Conservation (phyloP, 2,329 filamentous ascomycete genomes). For the Claviceps quebecensis region DNA sequence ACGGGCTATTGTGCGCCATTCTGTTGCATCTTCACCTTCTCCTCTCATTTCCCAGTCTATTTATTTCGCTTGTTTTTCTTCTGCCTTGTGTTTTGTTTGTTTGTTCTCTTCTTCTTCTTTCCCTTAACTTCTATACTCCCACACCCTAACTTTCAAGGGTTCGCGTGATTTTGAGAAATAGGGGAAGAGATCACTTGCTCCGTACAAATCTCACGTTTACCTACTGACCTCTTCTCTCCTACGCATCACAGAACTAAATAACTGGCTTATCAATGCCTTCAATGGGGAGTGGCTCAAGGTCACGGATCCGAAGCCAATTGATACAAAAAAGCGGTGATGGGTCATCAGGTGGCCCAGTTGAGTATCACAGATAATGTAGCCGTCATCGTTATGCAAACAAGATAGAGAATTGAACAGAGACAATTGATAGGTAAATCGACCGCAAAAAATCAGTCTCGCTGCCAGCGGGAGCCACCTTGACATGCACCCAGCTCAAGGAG, state of each 20-base stretch:
- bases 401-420: not conserved
- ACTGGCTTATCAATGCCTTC: slow-evolving; percentile 94
- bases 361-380: not conserved
- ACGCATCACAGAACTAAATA: slow-evolving; percentile 48
- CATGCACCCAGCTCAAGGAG: not conserved
- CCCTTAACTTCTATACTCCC: too few species aligned
- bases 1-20: too few species aligned
- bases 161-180: too few species aligned
- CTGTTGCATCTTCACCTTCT: slow-evolving; percentile 1
- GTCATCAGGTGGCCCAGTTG: not conserved
- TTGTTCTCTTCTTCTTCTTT: not conserved
- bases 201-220: too few species aligned
- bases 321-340: slow-evolving; percentile 9
- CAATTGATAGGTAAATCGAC: too few species aligned
- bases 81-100: not conserved
- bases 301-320: slow-evolving; percentile 32
- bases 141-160: too few species aligned
- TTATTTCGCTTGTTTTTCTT: not conserved
- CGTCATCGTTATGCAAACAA: not conserved
- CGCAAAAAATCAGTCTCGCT: too few species aligned
- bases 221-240: not conserved
- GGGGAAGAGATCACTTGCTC: too few species aligned
- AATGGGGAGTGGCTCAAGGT: slow-evolving; percentile 82
- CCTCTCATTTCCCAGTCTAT: not conserved
- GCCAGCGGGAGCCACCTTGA: not conserved